phyloP scores from a whole-genome alignment of 352 stramenopile genomes.

The Globisporangium emineosum region DNA sequence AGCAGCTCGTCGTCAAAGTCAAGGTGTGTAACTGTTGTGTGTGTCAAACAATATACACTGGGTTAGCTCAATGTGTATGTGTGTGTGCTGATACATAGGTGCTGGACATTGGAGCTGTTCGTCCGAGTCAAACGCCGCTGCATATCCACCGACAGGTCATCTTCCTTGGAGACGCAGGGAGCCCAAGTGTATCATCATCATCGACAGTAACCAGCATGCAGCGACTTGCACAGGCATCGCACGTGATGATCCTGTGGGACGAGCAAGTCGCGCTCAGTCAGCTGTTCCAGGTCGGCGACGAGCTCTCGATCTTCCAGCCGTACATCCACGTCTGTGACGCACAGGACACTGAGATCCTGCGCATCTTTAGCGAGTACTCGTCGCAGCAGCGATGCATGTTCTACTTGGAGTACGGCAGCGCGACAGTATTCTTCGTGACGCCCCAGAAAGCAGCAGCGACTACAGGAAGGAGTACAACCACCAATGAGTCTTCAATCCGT shows the following conservation, averaged over 20 bases:
- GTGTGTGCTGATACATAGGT: conserved; percentile 20
- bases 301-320: conserved; percentile 54
- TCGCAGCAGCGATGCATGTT: conserved; percentile 44
- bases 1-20: conserved; percentile 29
- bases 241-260: conserved; percentile 65
- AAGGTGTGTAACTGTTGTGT: no score
- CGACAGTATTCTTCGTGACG: conserved; percentile 44
- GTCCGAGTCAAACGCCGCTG: conserved; percentile 48
- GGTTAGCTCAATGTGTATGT: neutral
- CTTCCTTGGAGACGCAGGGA: conserved; percentile 38
- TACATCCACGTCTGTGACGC: conserved; percentile 52
- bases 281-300: conserved; percentile 54
- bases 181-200: neutral
- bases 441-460: neutral
- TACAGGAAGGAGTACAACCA: no score
- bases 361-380: conserved; percentile 59
- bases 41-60: no score
- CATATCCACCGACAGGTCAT: conserved; percentile 65
- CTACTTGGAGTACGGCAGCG: conserved; percentile 67
- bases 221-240: conserved; percentile 24
- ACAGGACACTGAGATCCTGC: conserved; percentile 43
- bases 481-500: neutral
- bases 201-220: conserved; percentile 12
- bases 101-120: conserved; percentile 66
- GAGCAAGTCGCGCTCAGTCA: conserved; percentile 66